Percentiles rank a stretch among this genome's conserved stretches.
phyloP scores from a whole-genome alignment of 805 yeast species.

The Suhomyces sp. region DNA sequence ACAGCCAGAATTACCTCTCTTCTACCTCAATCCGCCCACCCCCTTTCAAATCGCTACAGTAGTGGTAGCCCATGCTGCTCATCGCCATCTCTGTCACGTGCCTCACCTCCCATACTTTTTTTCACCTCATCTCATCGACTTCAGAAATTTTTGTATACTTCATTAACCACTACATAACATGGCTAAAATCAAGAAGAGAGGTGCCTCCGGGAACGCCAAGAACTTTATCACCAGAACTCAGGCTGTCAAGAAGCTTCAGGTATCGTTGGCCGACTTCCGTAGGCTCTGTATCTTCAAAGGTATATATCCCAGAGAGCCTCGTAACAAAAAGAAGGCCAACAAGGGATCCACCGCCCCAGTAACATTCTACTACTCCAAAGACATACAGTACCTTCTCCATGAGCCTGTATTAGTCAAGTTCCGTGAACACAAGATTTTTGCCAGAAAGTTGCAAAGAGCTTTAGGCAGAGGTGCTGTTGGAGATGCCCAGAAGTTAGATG shows the following conservation, averaged over 20 bases:
- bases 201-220: constrained; percentile 84
- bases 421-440: constrained; percentile 93
- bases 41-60: too few relatives aligned
- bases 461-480: constrained; percentile 88
- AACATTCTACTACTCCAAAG: constrained; percentile 91
- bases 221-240: constrained; percentile 92
- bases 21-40: too few relatives aligned
- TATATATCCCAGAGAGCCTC: constrained; percentile 94
- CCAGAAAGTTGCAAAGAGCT: constrained; percentile 85
- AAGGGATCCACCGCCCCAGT: constrained; percentile 97
- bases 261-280: constrained; percentile 93
- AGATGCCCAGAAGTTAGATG: constrained; percentile 83
- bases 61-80: too few relatives aligned
- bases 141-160: constrained; percentile 7
- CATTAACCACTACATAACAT: constrained; percentile 21
- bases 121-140: constrained; percentile 12
- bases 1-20: too few relatives aligned
- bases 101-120: neutral
- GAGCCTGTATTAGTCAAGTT: constrained; percentile 91
- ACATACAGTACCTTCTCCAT: constrained; percentile 90
- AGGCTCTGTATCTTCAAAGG: constrained; percentile 97
- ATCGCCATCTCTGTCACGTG: neutral
- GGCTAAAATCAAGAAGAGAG: constrained; percentile 79
- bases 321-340: constrained; percentile 93
- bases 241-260: constrained; percentile 88